A percentile compares a stretch with the other conserved stretches of the same genome.
These are phyloP conservation scores for Amylocystis lapponica DNA, from an alignment of 768 basidiomycete genomes.

Conservation along the genomic window DNA sequence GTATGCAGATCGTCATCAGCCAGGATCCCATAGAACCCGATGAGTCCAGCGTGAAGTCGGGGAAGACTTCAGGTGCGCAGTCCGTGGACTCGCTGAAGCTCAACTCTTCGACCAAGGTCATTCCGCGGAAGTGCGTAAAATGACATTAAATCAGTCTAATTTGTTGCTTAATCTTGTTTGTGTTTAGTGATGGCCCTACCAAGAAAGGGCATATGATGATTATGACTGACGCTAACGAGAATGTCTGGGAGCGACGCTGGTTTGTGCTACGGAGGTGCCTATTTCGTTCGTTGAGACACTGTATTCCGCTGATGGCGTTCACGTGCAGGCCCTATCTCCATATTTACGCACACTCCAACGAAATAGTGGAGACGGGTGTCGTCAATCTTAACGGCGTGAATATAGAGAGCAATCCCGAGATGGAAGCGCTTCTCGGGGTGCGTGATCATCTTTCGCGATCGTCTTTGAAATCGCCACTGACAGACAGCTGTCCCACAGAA, in stretches of 20 bases:
- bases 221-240: conserved; percentile 72
- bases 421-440: conserved; percentile 84
- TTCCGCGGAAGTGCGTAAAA: conserved; percentile 60
- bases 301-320: background rate
- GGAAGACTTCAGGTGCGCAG: conserved; percentile 29
- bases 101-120: conserved; percentile 64
- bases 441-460: conserved; percentile 25
- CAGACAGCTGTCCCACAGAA: conserved; percentile 44
- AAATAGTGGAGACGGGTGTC: conserved; percentile 76
- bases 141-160: background rate
- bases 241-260: conserved; percentile 80
- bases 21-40: conserved; percentile 63
- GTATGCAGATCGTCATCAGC: conserved; percentile 74
- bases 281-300: background rate
- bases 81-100: conserved; percentile 56
- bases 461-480: background rate
- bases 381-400: conserved; percentile 82
- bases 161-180: background rate
- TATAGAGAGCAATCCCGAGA: conserved; percentile 80
- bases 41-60: conserved; percentile 28
- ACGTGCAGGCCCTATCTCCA: conserved; percentile 83
- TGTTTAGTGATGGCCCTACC: conserved; percentile 65
- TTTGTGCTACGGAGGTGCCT: conserved; percentile 79
- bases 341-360: conserved; percentile 78
- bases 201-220: conserved; percentile 83